phyloP scores from a whole-genome alignment of 495 filamentous ascomycete genomes.

The Platismatia glauca region DNA sequence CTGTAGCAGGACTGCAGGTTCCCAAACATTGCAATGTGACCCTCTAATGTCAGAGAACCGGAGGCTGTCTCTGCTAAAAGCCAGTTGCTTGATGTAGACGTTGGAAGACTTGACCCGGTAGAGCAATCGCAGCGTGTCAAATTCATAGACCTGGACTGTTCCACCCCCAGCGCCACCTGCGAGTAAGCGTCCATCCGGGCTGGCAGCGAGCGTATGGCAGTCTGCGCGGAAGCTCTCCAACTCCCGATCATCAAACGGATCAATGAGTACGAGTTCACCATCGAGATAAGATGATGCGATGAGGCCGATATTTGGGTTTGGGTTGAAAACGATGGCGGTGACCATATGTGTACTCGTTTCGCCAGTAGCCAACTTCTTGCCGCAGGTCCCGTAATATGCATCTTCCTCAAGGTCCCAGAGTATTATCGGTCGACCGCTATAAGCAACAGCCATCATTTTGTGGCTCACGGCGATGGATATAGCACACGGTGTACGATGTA shows the following conservation, averaged over 20 bases:
- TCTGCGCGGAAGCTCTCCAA: constrained; percentile 13
- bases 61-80: constrained; percentile 29
- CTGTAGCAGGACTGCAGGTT: constrained; percentile 17
- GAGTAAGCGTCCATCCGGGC: constrained; percentile 28
- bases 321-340: constrained; percentile 29
- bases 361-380: constrained; percentile 19
- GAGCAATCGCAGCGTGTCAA: constrained; percentile 29
- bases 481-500: constrained; percentile 3
- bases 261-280: constrained; percentile 27
- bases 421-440: constrained; percentile 21
- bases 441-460: constrained; percentile 23
- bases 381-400: constrained; percentile 26
- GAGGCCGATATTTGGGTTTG: constrained; percentile 25
- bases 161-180: constrained; percentile 22
- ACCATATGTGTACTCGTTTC: constrained; percentile 23
- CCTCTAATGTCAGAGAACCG: constrained; percentile 26
- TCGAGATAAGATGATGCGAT: constrained; percentile 28
- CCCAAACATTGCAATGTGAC: constrained; percentile 30
- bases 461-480: constrained; percentile 18
- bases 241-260: constrained; percentile 20
- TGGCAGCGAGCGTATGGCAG: constrained; percentile 17
- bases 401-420: constrained; percentile 28
- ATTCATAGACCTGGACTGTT: constrained; percentile 29
- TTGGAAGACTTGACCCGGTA: constrained; percentile 26
- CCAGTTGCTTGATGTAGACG: constrained; percentile 23